Percentiles rank a stretch among this genome's conserved stretches.
These are phyloP conservation scores for Nyssa sinensis DNA, from an alignment of 148 eudicot species.

Conservation along the genomic window DNA sequence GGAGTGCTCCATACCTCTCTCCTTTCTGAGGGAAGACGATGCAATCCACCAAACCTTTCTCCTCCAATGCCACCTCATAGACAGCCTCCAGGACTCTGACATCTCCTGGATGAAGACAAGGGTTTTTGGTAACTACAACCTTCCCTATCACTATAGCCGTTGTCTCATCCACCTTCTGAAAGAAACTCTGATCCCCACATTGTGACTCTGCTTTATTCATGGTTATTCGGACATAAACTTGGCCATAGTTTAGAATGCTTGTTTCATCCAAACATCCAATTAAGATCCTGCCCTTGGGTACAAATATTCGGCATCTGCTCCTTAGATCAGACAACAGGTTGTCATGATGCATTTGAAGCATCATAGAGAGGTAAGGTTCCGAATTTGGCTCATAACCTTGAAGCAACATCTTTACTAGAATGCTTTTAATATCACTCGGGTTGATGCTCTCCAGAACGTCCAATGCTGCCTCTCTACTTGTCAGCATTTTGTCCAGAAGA, in stretches of 20 bases:
- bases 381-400: slow-evolving; percentile 76
- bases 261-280: slow-evolving; percentile 93
- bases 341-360: slow-evolving; percentile 76
- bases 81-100: slow-evolving; percentile 92
- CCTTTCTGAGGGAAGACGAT: slow-evolving; percentile 93
- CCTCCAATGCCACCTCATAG: slow-evolving; percentile 60
- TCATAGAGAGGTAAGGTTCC: slow-evolving; percentile 86
- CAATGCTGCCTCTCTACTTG: slow-evolving; percentile 56
- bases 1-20: slow-evolving; percentile 50
- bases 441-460: slow-evolving; percentile 66
- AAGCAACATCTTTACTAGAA: slow-evolving; percentile 63
- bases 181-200: slow-evolving; percentile 40
- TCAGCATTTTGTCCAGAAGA: slow-evolving; percentile 62
- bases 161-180: slow-evolving; percentile 61
- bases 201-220: slow-evolving; percentile 59
- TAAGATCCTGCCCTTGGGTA: slow-evolving; percentile 79
- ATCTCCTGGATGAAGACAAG: slow-evolving; percentile 99
- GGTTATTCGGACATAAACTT: slow-evolving; percentile 73
- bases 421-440: slow-evolving; percentile 44
- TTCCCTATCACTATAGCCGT: slow-evolving; percentile 65
- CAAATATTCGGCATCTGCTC: slow-evolving; percentile 75
- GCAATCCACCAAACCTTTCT: slow-evolving; percentile 69
- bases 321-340: slow-evolving; percentile 67
- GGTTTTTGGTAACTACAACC: slow-evolving; percentile 92
- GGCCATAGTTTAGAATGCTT: slow-evolving; percentile 77